phyloP scores from a whole-genome alignment of 164 flowering plant species.

The Liquidambar formosana region DNA sequence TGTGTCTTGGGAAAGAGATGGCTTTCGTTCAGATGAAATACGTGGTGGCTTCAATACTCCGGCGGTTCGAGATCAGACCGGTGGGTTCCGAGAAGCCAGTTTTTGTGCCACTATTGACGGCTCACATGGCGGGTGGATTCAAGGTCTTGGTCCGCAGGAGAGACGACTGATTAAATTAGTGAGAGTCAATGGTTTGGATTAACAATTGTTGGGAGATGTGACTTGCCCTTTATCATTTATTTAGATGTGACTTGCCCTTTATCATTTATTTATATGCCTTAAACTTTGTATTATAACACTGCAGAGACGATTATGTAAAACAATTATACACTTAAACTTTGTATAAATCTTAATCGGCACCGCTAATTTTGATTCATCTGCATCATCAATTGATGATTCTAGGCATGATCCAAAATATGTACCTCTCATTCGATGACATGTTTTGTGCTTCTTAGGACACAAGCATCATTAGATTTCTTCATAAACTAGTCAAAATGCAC shows the following conservation, averaged over 20 bases:
- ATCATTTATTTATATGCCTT: no score
- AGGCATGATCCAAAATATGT: neutral
- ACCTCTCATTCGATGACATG: neutral
- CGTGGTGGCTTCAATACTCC: conserved; percentile 34
- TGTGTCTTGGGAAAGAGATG: conserved; percentile 45
- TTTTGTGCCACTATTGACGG: conserved; percentile 55
- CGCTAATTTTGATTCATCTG: neutral
- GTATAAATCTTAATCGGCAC: no score
- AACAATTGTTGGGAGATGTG: neutral
- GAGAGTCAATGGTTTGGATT: conserved; percentile 8
- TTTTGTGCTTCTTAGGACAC: neutral
- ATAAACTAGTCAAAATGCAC: neutral
- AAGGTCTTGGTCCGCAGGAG: conserved; percentile 36
- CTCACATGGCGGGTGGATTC: conserved; percentile 70
- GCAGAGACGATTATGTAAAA: no score
- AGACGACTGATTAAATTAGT: conserved; percentile 2
- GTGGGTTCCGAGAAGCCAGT: conserved; percentile 28
- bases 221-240: neutral
- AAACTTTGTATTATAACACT: no score
- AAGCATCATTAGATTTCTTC: neutral
- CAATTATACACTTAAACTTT: no score
- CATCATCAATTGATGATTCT: neutral
- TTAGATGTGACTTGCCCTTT: neutral
- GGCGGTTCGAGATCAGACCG: conserved; percentile 32
- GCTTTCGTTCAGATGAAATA: conserved; percentile 38